Percentiles rank a stretch among this genome's conserved stretches.
Evolutionary conservation across 129 eudicot genomes (phyloP).

Genomic region (Escallonia herrerae): DNA sequence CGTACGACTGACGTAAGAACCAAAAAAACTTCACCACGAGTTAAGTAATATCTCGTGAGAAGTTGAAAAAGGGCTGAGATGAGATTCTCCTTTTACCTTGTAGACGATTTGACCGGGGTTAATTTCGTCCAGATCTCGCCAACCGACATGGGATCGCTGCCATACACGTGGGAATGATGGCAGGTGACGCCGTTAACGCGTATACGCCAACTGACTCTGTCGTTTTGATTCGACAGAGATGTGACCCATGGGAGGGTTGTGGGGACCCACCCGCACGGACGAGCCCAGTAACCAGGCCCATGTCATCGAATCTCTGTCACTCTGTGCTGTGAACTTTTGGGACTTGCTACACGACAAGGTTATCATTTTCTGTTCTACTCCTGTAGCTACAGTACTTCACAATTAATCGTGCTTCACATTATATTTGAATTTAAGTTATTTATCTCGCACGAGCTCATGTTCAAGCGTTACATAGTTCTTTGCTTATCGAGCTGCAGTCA

Average conservation of each 20-base stretch:
- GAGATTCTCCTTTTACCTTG: background rate
- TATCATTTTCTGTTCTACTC: too few relatives aligned
- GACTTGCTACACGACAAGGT: background rate
- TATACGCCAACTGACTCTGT: background rate
- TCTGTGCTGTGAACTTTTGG: background rate
- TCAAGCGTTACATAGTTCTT: too few relatives aligned
- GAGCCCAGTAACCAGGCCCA: background rate
- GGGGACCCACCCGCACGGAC: slow-evolving; percentile 23
- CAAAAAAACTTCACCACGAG: too few relatives aligned
- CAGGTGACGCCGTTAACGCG: background rate
- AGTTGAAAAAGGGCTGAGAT: too few relatives aligned
- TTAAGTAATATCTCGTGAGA: too few relatives aligned
- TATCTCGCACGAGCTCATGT: too few relatives aligned
- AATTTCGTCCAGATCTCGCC: background rate
- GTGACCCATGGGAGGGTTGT: background rate
- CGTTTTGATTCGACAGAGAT: background rate
- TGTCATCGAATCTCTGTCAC: slow-evolving; percentile 21
- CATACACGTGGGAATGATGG: slow-evolving; percentile 9
- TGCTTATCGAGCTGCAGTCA: too few relatives aligned
- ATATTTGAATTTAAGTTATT: too few relatives aligned
- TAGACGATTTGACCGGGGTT: background rate
- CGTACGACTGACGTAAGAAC: too few relatives aligned
- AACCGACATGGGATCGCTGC: background rate
- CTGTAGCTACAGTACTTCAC: too few relatives aligned
- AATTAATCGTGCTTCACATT: too few relatives aligned